Evolutionary conservation across 1,284 basidiomycete species (phyloP), one percentile per base, ranked within the genome.

Genomic region (Neonothopanus nambi): DNA sequence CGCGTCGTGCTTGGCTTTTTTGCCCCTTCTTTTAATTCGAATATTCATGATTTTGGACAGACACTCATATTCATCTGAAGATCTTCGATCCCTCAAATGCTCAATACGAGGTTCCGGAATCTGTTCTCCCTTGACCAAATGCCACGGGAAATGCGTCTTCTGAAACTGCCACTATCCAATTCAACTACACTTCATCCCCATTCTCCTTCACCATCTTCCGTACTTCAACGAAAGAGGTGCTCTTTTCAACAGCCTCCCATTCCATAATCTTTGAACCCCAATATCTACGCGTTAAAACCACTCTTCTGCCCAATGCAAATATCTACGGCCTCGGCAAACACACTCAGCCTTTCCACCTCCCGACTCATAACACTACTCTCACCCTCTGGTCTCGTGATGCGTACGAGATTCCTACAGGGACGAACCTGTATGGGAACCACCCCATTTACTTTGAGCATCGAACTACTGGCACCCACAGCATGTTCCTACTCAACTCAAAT

Each of bases 311-410:
- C 6, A 70, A 79, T 36, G 81, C 89, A 39, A 89, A 91, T 67
- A 78, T 91, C 52, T 91, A 91, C 61, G 90, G 90, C 2, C 76
- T 92, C 5, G 89, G 89, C 18, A 89, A 92, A 64, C 83, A 87
- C 66, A 83, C 85, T 7, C 80, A 87, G 54, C 63, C 78, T 0
- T 88, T 88, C 76, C 78, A 80, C 21, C 77, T 89, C 15, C 73
- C 83, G 26, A 76, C 79, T 0, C 67, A 78, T 57, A 83, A 86
- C 62, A 81, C 78, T 35, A 85, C 84, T 2, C 77, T 84, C 28
- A 87, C 87, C 1, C 61, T 88, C 23, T 88, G 85, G 83, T 81
- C 80, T 26, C 78, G 87, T 51, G 86, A n/a, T n/a, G n/a, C n/a
- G n/a, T n/a, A n/a, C n/a, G n/a, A n/a, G n/a, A n/a, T n/a, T n/a